These are phyloP conservation scores for Lentinula guzmanii DNA, from an alignment of 768 basidiomycete species.

Conservation along the genomic window DNA sequence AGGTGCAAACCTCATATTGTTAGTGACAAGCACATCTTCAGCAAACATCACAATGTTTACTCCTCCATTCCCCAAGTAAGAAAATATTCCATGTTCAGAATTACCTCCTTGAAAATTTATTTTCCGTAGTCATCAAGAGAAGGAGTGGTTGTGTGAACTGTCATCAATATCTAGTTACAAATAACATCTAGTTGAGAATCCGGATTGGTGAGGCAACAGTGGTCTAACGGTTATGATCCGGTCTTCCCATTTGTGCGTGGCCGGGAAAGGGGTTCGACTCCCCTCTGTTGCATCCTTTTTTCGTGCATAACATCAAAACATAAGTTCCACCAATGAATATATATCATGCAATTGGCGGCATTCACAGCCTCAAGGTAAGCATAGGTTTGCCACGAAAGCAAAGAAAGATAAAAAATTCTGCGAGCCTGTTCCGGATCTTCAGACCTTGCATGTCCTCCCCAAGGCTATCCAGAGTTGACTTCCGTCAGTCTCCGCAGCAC, in stretches of 20 bases:
- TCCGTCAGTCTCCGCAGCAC: not conserved
- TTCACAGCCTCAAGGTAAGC: too few species aligned
- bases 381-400: slow-evolving; percentile 2
- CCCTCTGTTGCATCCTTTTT: not conserved
- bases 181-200: too few species aligned
- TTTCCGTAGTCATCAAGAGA: too few species aligned
- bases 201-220: not conserved
- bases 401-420: slow-evolving; percentile 2
- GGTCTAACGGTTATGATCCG: not conserved
- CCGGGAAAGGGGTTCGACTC: not conserved
- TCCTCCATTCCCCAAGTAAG: too few species aligned
- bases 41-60: too few species aligned
- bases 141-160: too few species aligned
- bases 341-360: too few species aligned
- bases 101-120: too few species aligned
- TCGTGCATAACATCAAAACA: not conserved
- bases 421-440: not conserved
- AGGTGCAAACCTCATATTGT: too few species aligned
- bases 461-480: not conserved
- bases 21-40: too few species aligned
- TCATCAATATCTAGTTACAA: too few species aligned
- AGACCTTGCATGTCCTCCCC: not conserved
- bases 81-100: too few species aligned
- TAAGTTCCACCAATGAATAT: not conserved
- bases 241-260: not conserved